These are phyloP conservation scores for Beauveria varroae DNA, from an alignment of 2,329 filamentous ascomycete genomes.

Conservation along the genomic window DNA sequence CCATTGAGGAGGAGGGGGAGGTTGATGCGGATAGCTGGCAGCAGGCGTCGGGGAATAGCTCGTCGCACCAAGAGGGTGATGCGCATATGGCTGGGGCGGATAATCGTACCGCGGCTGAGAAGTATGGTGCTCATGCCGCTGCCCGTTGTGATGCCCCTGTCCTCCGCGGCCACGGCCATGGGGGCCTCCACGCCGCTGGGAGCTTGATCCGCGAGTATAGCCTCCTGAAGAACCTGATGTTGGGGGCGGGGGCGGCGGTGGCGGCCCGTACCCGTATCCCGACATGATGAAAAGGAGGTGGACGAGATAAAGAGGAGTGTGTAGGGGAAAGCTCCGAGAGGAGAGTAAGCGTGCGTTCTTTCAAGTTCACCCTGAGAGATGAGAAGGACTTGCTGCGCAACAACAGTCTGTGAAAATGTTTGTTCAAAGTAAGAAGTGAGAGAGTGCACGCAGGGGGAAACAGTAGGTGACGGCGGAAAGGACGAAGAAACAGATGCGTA, in stretches of 20 bases:
- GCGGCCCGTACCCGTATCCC: conserved; percentile 46
- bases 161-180: conserved; percentile 31
- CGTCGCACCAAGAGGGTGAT: conserved; percentile 23
- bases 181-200: conserved; percentile 16
- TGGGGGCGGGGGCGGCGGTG: conserved; percentile 37
- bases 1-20: conserved; percentile 32
- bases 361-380: background rate
- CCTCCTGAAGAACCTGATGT: conserved; percentile 19
- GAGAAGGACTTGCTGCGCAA: background rate
- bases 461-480: background rate
- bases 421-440: background rate
- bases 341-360: background rate
- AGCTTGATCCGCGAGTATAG: conserved; percentile 32
- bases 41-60: conserved; percentile 28
- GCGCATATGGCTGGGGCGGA: conserved; percentile 29
- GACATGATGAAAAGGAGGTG: conserved; percentile 30
- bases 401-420: background rate
- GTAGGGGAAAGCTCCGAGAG: too few species aligned
- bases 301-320: background rate
- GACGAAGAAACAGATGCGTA: background rate
- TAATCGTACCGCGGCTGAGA: conserved; percentile 37
- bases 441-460: background rate
- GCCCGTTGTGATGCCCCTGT: conserved; percentile 30
- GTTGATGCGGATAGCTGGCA: conserved; percentile 29
- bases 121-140: conserved; percentile 30